A percentile compares a stretch with the other conserved stretches of the same genome.
Conservation (phyloP, 257 asterid genomes). For the Nicotiana attenuata region DNA sequence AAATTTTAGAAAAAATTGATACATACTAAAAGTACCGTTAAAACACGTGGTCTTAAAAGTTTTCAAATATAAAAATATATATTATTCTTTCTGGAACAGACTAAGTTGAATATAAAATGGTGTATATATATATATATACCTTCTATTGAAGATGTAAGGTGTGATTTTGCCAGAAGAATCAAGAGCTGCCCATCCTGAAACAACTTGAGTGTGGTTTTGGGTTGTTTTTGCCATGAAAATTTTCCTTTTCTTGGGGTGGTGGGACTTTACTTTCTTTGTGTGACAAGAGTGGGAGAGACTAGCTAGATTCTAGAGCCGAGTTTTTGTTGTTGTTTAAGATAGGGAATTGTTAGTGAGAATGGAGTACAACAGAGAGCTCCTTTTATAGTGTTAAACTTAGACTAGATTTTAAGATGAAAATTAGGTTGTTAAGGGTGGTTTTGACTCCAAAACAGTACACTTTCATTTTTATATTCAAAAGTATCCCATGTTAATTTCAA, state of each 20-base stretch:
- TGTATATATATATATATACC: conserved; percentile 11
- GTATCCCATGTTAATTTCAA: neutral
- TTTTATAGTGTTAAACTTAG: neutral
- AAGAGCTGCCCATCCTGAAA: conserved; percentile 50
- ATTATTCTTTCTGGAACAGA: neutral
- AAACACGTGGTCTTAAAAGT: no score
- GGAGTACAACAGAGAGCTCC: neutral
- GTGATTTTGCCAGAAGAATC: conserved; percentile 40
- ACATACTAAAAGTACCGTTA: no score
- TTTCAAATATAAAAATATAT: neutral
- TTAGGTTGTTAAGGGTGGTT: neutral
- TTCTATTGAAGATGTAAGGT: conserved; percentile 42
- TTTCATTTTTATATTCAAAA: neutral
- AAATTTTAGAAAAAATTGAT: no score
- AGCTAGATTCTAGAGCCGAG: no score
- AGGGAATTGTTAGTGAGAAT: neutral
- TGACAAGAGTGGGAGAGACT: neutral
- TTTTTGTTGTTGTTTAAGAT: neutral
- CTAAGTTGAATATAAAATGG: no score
- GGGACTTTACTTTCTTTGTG: neutral
- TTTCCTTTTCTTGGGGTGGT: neutral
- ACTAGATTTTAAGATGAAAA: neutral
- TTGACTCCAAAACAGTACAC: neutral
- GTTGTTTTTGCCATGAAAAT: conserved; percentile 36
- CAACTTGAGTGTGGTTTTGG: conserved; percentile 33